Percentiles rank a stretch among this genome's conserved stretches.
phyloP scores from a whole-genome alignment of 2,329 filamentous ascomycete genomes.

The Didymella pinodella region DNA sequence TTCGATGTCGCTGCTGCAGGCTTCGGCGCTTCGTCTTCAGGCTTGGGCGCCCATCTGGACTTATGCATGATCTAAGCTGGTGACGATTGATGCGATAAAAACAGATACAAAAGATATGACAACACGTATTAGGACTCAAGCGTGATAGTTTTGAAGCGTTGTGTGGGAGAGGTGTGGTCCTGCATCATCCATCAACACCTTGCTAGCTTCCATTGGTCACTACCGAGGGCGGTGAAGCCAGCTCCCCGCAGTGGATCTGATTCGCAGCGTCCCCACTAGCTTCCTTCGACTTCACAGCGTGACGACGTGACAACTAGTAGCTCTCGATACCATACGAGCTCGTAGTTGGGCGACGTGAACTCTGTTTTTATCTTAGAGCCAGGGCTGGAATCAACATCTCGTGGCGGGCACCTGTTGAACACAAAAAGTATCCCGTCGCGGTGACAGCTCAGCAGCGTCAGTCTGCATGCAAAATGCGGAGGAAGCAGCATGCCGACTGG shows the following conservation, averaged over 20 bases:
- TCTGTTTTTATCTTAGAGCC: too few relatives aligned
- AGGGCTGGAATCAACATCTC: background rate
- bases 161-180: conserved; percentile 6
- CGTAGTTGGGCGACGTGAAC: too few relatives aligned
- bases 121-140: background rate
- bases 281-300: background rate
- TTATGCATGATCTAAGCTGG: conserved; percentile 36
- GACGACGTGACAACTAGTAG: background rate
- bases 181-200: conserved; percentile 15
- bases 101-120: background rate
- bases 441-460: background rate
- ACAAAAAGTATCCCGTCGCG: background rate
- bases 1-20: conserved; percentile 9
- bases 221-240: conserved; percentile 18
- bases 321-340: background rate
- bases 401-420: background rate
- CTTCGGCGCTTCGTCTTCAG: conserved; percentile 23
- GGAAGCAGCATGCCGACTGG: background rate
- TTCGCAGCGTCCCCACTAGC: background rate
- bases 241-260: conserved; percentile 17
- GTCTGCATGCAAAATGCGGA: background rate
- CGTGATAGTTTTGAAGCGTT: background rate
- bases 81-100: background rate
- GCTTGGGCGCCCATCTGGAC: conserved; percentile 45
- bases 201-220: conserved; percentile 5